These are phyloP conservation scores for Priceomyces medius DNA, from an alignment of 805 yeast species.

Conservation along the genomic window DNA sequence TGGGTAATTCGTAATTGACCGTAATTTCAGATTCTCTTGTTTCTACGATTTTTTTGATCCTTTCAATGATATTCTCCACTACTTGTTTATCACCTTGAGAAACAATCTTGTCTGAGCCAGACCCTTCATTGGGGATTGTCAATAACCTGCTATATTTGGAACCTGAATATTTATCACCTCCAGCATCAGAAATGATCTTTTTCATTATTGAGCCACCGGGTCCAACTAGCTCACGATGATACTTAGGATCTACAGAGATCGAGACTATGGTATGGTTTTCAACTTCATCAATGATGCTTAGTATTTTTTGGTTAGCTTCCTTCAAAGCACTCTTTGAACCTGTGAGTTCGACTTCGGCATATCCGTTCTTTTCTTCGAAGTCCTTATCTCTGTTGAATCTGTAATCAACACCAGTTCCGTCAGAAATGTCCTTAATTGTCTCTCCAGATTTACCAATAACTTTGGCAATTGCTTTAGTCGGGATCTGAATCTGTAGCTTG, in stretches of 20 bases:
- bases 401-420: conserved; percentile 62
- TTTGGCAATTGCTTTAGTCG: conserved; percentile 72
- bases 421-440: conserved; percentile 74
- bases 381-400: conserved; percentile 39
- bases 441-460: conserved; percentile 91
- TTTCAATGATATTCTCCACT: conserved; percentile 65
- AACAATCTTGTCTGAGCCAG: conserved; percentile 57
- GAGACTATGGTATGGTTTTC: conserved; percentile 59
- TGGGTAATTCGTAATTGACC: conserved; percentile 58
- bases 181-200: conserved; percentile 75
- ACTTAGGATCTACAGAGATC: conserved; percentile 68
- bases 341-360: conserved; percentile 63
- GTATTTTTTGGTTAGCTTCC: conserved; percentile 65
- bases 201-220: conserved; percentile 71
- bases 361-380: conserved; percentile 47
- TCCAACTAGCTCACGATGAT: conserved; percentile 76
- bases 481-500: conserved; percentile 61
- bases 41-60: conserved; percentile 60
- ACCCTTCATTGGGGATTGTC: conserved; percentile 66
- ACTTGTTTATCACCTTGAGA: conserved; percentile 73
- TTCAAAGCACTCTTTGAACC: conserved; percentile 78
- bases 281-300: conserved; percentile 60
- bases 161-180: conserved; percentile 51
- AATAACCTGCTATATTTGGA: conserved; percentile 53
- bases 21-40: conserved; percentile 60